Evolutionary conservation across 176 grass and related monocot genomes (phyloP).

Genomic region (Carex parvula): DNA sequence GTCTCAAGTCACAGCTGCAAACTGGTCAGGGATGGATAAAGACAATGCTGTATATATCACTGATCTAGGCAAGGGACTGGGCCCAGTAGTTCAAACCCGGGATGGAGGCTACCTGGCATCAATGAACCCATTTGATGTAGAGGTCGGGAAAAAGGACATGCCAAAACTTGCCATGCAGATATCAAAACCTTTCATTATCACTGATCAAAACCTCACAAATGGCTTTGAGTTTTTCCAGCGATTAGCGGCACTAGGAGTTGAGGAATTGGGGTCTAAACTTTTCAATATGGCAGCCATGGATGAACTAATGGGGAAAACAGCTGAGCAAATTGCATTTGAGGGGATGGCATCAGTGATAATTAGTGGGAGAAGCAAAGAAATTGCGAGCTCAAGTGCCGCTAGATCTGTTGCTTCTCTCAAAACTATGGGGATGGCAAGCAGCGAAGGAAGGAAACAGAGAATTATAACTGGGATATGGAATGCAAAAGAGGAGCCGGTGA

Average conservation of each 20-base stretch:
- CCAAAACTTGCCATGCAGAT: conserved; percentile 93
- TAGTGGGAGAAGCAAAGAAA: conserved; percentile 53
- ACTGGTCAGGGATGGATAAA: conserved; percentile 4
- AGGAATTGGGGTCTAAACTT: conserved; percentile 40
- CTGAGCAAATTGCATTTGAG: conserved; percentile 86
- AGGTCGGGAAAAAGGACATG: conserved; percentile 44
- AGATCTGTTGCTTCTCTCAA: conserved; percentile 47
- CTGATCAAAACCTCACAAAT: conserved; percentile 33
- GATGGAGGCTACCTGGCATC: conserved; percentile 80
- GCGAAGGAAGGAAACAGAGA: conserved; percentile 48
- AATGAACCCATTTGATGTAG: conserved; percentile 78
- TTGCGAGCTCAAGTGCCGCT: conserved; percentile 56
- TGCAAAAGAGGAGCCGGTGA: conserved; percentile 36
- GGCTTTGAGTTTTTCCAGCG: conserved; percentile 74
- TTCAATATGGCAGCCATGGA: conserved; percentile 47
- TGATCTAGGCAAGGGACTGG: conserved; percentile 78
- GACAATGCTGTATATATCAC: conserved; percentile 48
- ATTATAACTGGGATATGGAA: conserved; percentile 79
- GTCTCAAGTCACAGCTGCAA: conserved; percentile 33
- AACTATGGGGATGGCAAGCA: conserved; percentile 52
- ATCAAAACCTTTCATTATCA: conserved; percentile 70
- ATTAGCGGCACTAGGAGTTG: conserved; percentile 38
- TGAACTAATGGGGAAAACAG: conserved; percentile 80
- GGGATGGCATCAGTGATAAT: conserved; percentile 88
- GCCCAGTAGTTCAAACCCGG: conserved; percentile 64